phyloP scores from a whole-genome alignment of 2,329 filamentous ascomycete genomes.

The Blumeria hordei region DNA sequence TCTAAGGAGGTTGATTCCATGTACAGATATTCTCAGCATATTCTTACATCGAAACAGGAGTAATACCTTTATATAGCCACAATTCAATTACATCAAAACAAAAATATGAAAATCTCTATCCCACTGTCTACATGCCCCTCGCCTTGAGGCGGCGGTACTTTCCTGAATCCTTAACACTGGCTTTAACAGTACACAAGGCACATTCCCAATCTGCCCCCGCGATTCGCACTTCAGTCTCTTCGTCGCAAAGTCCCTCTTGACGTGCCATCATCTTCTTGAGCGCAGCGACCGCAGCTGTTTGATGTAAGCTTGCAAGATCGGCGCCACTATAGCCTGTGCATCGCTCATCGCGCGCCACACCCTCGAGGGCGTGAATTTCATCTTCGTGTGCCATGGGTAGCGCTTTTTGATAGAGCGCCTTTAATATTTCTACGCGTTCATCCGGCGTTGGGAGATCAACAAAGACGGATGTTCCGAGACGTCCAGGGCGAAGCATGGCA shows the following conservation, averaged over 20 bases:
- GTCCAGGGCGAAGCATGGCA: slow-evolving; percentile 78
- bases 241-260: background rate
- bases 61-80: too few relatives aligned
- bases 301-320: slow-evolving; percentile 30
- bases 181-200: slow-evolving; percentile 13
- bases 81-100: too few relatives aligned
- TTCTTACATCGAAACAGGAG: too few relatives aligned
- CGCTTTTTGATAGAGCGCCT: slow-evolving; percentile 32
- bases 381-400: slow-evolving; percentile 27
- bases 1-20: too few relatives aligned
- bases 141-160: slow-evolving; percentile 16
- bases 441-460: slow-evolving; percentile 60
- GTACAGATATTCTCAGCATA: too few relatives aligned
- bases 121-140: slow-evolving; percentile 13
- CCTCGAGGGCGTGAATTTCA: slow-evolving; percentile 28
- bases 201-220: slow-evolving; percentile 14
- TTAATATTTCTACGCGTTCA: slow-evolving; percentile 68
- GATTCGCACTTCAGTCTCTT: slow-evolving; percentile 10
- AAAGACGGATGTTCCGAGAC: slow-evolving; percentile 70
- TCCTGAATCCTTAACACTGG: slow-evolving; percentile 16
- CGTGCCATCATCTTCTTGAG: slow-evolving; percentile 13
- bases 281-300: slow-evolving; percentile 15
- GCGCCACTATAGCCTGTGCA: slow-evolving; percentile 60
- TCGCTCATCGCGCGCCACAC: slow-evolving; percentile 37
- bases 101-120: too few relatives aligned